Conservation (phyloP, 306 rosid genomes). For the Glycine latifolia region DNA sequence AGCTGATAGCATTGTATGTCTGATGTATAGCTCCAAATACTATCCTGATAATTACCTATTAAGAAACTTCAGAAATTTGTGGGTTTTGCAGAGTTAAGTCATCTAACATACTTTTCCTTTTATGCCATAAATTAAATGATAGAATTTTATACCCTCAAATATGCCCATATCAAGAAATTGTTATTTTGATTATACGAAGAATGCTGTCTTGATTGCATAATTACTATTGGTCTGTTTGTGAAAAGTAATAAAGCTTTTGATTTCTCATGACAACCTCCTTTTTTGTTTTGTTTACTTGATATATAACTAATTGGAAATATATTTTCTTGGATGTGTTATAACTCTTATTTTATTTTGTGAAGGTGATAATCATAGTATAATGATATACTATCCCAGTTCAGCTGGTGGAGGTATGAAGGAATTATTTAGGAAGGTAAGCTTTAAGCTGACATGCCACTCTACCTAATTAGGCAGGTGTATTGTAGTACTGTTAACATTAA, state of each 20-base stretch:
- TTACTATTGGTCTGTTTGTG: slow-evolving; percentile 2
- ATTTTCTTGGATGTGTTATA: slow-evolving; percentile 47
- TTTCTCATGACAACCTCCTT: slow-evolving; percentile 18
- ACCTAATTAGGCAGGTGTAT: slow-evolving; percentile 27
- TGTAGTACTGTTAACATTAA: slow-evolving; percentile 26
- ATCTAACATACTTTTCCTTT: slow-evolving; percentile 23
- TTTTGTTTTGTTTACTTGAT: slow-evolving; percentile 23
- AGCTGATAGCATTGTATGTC: not conserved
- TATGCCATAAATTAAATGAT: slow-evolving; percentile 24
- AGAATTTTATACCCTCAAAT: slow-evolving; percentile 17
- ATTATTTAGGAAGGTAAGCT: slow-evolving; percentile 89
- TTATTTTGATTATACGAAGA: slow-evolving; percentile 15
- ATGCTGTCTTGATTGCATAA: slow-evolving; percentile 18
- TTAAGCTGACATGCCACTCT: slow-evolving; percentile 28
- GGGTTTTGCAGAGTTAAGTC: slow-evolving; percentile 15
- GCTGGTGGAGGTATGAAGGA: slow-evolving; percentile 99
- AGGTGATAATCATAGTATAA: slow-evolving; percentile 94
- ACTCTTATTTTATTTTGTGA: slow-evolving; percentile 52
- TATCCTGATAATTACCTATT: slow-evolving; percentile 13
- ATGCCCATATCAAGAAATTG: slow-evolving; percentile 15
- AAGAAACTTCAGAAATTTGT: slow-evolving; percentile 24
- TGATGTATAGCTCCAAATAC: slow-evolving; percentile 18
- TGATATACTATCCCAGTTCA: slow-evolving; percentile 98
- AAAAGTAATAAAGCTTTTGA: slow-evolving; percentile 37
- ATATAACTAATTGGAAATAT: slow-evolving; percentile 35